These are phyloP conservation scores for Termitomyces titanicus DNA, from an alignment of 768 basidiomycete genomes.

Conservation along the genomic window DNA sequence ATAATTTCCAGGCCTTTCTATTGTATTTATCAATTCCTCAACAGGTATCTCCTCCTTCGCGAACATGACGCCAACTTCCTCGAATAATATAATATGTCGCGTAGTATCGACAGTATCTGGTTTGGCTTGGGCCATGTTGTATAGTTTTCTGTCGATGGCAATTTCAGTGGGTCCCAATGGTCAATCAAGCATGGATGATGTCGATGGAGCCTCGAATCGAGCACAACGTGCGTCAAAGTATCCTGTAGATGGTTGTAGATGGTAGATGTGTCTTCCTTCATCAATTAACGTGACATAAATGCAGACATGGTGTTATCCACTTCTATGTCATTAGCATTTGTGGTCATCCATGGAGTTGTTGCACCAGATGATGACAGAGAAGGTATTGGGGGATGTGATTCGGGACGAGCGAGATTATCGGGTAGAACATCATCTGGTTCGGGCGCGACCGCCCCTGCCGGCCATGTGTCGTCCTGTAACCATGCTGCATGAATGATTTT, in stretches of 20 bases:
- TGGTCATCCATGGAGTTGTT: slow-evolving; percentile 23
- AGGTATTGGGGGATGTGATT: slow-evolving; percentile 11
- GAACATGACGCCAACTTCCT: slow-evolving; percentile 40
- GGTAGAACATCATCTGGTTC: slow-evolving; percentile 54
- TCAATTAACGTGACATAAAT: neutral
- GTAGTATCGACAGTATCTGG: slow-evolving; percentile 9
- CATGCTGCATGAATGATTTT: slow-evolving; percentile 72
- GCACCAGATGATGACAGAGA: slow-evolving; percentile 20
- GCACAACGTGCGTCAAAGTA: neutral
- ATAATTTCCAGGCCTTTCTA: neutral
- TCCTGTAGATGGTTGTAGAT: slow-evolving; percentile 6
- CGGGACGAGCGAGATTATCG: slow-evolving; percentile 9
- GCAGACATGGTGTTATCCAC: neutral
- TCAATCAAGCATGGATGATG: neutral
- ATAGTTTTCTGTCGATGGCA: slow-evolving; percentile 4
- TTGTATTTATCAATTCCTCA: slow-evolving; percentile 10
- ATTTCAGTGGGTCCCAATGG: slow-evolving; percentile 1
- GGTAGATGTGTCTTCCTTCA: neutral
- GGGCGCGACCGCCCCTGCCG: slow-evolving; percentile 53
- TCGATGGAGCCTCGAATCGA: neutral
- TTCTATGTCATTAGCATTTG: slow-evolving; percentile 12
- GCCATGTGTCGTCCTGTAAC: slow-evolving; percentile 78
- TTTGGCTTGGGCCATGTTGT: neutral
- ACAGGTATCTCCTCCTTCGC: slow-evolving; percentile 79
- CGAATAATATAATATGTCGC: slow-evolving; percentile 18